phyloP scores from a whole-genome alignment of 495 filamentous ascomycete genomes.

The Aspergillus affinis region DNA sequence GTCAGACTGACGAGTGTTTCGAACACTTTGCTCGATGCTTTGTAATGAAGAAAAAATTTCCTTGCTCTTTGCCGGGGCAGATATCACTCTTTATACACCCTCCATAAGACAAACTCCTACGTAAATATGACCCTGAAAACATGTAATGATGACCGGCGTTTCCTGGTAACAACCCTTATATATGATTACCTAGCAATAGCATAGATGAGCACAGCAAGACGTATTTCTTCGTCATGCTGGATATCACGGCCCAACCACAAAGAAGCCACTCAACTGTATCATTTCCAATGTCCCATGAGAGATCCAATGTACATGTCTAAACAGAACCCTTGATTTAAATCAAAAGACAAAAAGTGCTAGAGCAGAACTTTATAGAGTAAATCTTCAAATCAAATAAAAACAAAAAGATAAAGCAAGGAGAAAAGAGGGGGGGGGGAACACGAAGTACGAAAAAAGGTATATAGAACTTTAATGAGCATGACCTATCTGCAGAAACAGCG shows the following conservation, averaged over 20 bases:
- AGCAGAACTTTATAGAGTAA: not conserved
- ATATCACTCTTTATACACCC: not conserved
- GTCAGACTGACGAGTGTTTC: not conserved
- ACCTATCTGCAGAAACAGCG: slow-evolving; percentile 84
- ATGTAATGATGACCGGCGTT: not conserved
- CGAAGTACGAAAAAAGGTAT: no score
- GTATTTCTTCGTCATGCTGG: not conserved
- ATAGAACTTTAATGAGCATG: slow-evolving; percentile 68
- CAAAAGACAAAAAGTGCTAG: not conserved
- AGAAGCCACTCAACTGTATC: no score
- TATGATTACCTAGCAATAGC: no score
- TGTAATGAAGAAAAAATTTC: no score
- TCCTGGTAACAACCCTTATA: no score
- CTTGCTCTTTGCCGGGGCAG: no score
- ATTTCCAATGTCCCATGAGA: no score
- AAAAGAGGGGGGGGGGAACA: no score
- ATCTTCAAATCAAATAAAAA: slow-evolving; percentile 5
- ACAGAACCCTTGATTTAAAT: not conserved
- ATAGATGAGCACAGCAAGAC: not conserved
- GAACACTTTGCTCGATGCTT: no score
- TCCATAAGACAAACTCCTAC: not conserved
- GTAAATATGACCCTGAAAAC: not conserved
- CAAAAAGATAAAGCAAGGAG: slow-evolving; percentile 6
- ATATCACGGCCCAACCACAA: no score
- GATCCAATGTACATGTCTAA: not conserved